These are phyloP conservation scores for Diaporthe vaccinii DNA, from an alignment of 2,329 filamentous ascomycete species.

Conservation along the genomic window DNA sequence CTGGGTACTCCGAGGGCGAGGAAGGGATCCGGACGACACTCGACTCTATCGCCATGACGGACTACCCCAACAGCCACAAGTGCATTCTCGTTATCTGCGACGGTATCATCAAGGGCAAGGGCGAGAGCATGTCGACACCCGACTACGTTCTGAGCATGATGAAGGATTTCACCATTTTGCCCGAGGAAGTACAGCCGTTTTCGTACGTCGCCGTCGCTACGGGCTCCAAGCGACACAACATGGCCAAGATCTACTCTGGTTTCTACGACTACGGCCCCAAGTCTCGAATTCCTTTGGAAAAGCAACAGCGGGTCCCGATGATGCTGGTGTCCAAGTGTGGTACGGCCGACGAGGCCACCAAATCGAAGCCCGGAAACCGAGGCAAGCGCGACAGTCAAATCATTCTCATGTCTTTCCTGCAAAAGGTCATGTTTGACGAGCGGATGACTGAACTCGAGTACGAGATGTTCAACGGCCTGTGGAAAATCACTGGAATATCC, in stretches of 20 bases:
- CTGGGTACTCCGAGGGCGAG: conserved; percentile 95
- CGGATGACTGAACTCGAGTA: conserved; percentile 99
- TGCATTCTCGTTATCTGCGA: conserved; percentile 96
- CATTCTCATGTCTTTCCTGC: conserved; percentile 98
- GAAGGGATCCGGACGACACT: conserved; percentile 93
- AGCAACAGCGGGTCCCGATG: conserved; percentile 98
- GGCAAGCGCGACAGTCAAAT: conserved; percentile 99
- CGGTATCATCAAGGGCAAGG: conserved; percentile 96
- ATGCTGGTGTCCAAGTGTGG: conserved; percentile 96
- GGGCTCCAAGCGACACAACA: conserved; percentile 98
- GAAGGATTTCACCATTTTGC: conserved; percentile 86
- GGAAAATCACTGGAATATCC: conserved; percentile 98
- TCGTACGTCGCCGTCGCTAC: conserved; percentile 97
- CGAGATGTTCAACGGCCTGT: conserved; percentile 99
- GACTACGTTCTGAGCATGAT: conserved; percentile 95
- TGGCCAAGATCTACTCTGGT: conserved; percentile 98
- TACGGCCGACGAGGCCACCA: conserved; percentile 85
- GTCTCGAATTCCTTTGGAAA: conserved; percentile 83
- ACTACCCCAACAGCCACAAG: conserved; percentile 99
- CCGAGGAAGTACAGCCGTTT: conserved; percentile 87
- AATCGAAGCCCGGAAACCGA: conserved; percentile 93
- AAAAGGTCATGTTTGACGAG: conserved; percentile 99
- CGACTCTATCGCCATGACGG: conserved; percentile 96
- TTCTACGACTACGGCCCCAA: conserved; percentile 96
- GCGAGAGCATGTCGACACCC: conserved; percentile 87